A percentile compares a stretch with the other conserved stretches of the same genome.
Conservation (phyloP, 2,329 filamentous ascomycete genomes). For the Penicillium sp. region DNA sequence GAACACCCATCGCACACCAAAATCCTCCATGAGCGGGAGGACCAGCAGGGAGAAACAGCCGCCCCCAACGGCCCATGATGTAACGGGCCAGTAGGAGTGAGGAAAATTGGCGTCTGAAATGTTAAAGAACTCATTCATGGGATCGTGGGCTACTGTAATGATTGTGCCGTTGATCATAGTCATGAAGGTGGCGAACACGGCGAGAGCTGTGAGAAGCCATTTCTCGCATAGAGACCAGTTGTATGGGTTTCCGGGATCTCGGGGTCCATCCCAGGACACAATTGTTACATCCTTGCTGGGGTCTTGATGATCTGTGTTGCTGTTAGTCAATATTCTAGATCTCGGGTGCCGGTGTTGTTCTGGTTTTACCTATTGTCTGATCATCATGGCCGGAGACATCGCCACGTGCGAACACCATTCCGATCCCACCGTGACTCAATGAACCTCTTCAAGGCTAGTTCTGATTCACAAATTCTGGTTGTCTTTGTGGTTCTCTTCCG, state of each 20-base stretch:
- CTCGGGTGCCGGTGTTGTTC: neutral
- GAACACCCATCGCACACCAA: conserved; percentile 45
- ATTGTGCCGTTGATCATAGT: conserved; percentile 41
- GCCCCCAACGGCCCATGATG: conserved; percentile 35
- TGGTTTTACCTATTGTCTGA: conserved; percentile 16
- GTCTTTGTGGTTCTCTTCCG: neutral
- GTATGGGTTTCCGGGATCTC: conserved; percentile 40
- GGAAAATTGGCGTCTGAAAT: conserved; percentile 33
- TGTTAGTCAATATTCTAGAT: conserved; percentile 10
- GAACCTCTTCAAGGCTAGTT: neutral
- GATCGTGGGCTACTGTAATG: conserved; percentile 38
- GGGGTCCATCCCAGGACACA: conserved; percentile 31
- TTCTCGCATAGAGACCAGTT: conserved; percentile 40
- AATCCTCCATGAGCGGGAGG: conserved; percentile 40
- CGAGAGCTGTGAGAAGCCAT: conserved; percentile 36
- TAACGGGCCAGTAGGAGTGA: conserved; percentile 35
- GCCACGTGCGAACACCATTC: conserved; percentile 25
- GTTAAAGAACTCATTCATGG: conserved; percentile 37
- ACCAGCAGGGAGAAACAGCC: conserved; percentile 31
- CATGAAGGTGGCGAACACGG: conserved; percentile 34
- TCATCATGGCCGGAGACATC: conserved; percentile 25
- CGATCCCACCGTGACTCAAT: neutral
- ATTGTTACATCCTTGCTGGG: conserved; percentile 18
- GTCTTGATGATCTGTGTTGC: conserved; percentile 17
- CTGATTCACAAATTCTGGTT: neutral